These are phyloP conservation scores for Pseudofabraea citricarpa DNA, from an alignment of 2,329 filamentous ascomycete genomes.

Conservation along the genomic window DNA sequence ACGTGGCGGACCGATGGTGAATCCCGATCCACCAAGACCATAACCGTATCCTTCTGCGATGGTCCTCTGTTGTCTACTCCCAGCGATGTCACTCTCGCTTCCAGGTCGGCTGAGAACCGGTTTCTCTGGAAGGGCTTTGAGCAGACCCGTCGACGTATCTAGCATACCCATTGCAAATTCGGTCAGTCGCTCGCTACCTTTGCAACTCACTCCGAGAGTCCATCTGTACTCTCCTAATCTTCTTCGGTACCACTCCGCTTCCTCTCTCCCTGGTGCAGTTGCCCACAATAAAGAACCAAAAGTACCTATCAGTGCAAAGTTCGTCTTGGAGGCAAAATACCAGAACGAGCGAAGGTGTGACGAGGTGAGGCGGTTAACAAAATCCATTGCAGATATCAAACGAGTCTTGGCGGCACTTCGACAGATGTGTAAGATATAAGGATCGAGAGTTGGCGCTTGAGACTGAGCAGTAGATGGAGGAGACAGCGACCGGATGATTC, in stretches of 20 bases:
- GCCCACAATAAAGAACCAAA: constrained; percentile 89
- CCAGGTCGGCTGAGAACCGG: constrained; percentile 55
- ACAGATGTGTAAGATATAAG: constrained; percentile 87
- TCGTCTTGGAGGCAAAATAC: constrained; percentile 83
- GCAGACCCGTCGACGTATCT: constrained; percentile 64
- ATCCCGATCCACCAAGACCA: constrained; percentile 2
- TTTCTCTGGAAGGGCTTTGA: constrained; percentile 68
- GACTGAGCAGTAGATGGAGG: constrained; percentile 34
- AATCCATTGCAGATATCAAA: constrained; percentile 94
- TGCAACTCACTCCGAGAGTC: constrained; percentile 83
- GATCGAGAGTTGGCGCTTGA: constrained; percentile 50
- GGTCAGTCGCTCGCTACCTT: constrained; percentile 48
- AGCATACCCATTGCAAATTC: constrained; percentile 75
- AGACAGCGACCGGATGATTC: constrained; percentile 78
- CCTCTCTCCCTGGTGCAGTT: constrained; percentile 79
- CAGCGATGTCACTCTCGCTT: constrained; percentile 20
- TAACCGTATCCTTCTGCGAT: constrained; percentile 17
- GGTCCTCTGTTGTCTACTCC: constrained; percentile 14
- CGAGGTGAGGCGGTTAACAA: constrained; percentile 86
- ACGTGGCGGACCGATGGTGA: constrained; percentile 1
- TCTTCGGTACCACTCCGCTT: constrained; percentile 87
- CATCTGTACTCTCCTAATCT: constrained; percentile 86
- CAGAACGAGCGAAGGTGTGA: constrained; percentile 87
- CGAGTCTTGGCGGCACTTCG: constrained; percentile 90
- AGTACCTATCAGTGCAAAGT: constrained; percentile 91